Percentiles rank a stretch among this genome's conserved stretches.
Evolutionary conservation across 371 early-diverging fungal genomes (phyloP).

Genomic region (Nosema muscidifuracis): DNA sequence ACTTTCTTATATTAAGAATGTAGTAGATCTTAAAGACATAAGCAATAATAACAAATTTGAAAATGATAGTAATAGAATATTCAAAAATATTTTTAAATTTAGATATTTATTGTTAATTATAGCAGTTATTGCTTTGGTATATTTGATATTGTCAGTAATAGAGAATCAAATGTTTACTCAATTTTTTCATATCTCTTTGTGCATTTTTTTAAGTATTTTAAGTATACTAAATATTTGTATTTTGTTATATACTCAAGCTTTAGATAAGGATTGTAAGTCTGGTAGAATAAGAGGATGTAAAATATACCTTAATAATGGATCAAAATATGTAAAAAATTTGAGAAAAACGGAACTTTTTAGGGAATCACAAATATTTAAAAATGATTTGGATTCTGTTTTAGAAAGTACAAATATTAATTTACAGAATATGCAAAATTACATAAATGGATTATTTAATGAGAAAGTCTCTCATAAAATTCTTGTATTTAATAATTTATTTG

Average conservation of each 20-base stretch:
- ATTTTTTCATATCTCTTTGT: neutral
- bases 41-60: neutral
- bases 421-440: constrained; percentile 12
- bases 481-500: constrained; percentile 39
- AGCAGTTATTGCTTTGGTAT: neutral
- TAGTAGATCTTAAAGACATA: constrained; percentile 2
- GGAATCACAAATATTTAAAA: constrained; percentile 15
- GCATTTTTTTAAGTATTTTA: neutral
- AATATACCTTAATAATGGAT: neutral
- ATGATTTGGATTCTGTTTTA: constrained; percentile 6
- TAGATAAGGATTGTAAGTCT: constrained; percentile 42
- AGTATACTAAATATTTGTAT: constrained; percentile 9
- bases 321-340: neutral
- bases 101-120: neutral
- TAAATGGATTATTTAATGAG: constrained; percentile 1
- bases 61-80: neutral
- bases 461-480: constrained; percentile 13
- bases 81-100: constrained; percentile 5
- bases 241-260: constrained; percentile 30
- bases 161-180: neutral
- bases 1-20: neutral
- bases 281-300: constrained; percentile 36
- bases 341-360: neutral
- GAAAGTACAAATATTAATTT: neutral
- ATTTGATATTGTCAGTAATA: neutral